Conservation (phyloP, 352 stramenopile species). For the Stramenopiles sp. region DNA sequence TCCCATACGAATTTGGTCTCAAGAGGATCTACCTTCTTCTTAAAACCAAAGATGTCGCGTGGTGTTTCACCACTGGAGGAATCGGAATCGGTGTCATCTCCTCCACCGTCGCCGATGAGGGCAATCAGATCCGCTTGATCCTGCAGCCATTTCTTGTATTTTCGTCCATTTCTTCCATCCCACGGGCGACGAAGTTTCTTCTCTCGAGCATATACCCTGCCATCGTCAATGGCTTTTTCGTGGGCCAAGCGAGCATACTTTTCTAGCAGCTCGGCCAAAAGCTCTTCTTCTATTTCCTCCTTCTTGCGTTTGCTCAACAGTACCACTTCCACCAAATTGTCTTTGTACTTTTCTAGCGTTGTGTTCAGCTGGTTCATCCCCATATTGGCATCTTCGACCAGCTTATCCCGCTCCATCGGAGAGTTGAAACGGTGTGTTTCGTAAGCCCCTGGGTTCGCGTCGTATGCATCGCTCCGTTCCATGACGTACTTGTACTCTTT, state of each 20-base stretch:
- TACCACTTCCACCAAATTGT: background rate
- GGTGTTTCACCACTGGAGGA: background rate
- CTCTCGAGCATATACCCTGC: background rate
- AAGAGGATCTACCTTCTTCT: conserved; percentile 6
- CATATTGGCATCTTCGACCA: background rate
- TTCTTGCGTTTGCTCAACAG: conserved; percentile 4
- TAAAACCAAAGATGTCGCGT: background rate
- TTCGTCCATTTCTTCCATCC: conserved; percentile 8
- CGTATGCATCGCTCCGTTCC: background rate
- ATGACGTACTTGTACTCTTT: conserved; percentile 4
- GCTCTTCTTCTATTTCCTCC: background rate
- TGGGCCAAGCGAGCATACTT: background rate
- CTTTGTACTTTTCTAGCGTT: background rate
- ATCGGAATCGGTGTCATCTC: background rate
- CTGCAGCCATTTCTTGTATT: background rate
- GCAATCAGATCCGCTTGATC: background rate
- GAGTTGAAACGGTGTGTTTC: background rate
- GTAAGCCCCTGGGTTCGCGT: background rate
- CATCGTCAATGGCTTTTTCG: background rate
- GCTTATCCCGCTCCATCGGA: background rate
- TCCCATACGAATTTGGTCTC: background rate
- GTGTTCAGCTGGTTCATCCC: background rate
- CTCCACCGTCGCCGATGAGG: background rate
- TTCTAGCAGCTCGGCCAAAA: background rate
- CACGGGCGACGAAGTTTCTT: background rate